phyloP scores from a whole-genome alignment of 768 basidiomycete genomes.

The Calocybe indica region DNA sequence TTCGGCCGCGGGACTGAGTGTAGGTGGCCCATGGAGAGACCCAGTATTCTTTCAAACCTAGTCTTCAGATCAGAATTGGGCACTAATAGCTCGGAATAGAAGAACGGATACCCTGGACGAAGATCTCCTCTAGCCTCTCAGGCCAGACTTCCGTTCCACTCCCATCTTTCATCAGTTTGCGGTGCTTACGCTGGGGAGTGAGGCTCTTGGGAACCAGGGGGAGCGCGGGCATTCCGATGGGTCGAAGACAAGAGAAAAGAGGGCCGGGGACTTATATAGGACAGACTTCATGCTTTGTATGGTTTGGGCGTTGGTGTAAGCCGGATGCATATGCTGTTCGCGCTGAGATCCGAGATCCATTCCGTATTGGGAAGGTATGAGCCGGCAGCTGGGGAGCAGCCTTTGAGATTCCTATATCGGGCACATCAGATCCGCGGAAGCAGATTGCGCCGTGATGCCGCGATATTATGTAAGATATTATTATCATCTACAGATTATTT shows the following conservation, averaged over 20 bases:
- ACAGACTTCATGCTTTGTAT: conserved; percentile 10
- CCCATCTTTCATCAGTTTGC: conserved; percentile 78
- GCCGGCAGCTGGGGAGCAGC: no score
- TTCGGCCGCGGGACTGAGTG: conserved; percentile 64
- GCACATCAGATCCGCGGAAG: no score
- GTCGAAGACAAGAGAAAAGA: conserved; percentile 11
- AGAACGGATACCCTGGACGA: conserved; percentile 55
- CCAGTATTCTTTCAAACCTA: conserved; percentile 76
- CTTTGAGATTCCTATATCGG: no score
- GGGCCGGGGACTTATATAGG: conserved; percentile 26
- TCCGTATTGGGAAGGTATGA: conserved; percentile 38
- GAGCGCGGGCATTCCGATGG: conserved; percentile 19
- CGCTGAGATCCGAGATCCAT: conserved; percentile 45
- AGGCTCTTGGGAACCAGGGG: conserved; percentile 30
- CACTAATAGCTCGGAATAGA: no score
- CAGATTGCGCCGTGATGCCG: no score
- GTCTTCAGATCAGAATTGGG: conserved; percentile 3
- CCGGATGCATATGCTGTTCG: neutral
- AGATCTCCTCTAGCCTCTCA: conserved; percentile 67
- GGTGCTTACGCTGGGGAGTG: conserved; percentile 77
- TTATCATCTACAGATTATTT: no score
- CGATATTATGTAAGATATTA: no score
- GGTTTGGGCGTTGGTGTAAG: neutral
- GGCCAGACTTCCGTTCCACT: conserved; percentile 81
- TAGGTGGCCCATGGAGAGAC: conserved; percentile 77